phyloP scores from a whole-genome alignment of 495 filamentous ascomycete genomes.

The Gamarada debralockiae region DNA sequence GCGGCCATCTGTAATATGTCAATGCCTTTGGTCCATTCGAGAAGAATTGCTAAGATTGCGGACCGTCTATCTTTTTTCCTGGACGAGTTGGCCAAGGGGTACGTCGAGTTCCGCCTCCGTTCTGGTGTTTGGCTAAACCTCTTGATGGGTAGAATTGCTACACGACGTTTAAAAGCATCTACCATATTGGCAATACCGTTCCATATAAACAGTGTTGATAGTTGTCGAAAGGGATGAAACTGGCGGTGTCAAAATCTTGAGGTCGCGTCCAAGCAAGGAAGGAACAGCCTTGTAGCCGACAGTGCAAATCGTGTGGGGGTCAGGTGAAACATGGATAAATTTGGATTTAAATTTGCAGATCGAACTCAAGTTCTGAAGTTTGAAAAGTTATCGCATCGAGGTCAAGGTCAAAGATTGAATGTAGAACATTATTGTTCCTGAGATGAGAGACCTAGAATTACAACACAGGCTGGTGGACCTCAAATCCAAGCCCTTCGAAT shows the following conservation, averaged over 20 bases:
- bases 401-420: neutral
- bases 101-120: conserved; percentile 27
- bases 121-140: conserved; percentile 4
- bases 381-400: neutral
- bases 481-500: conserved; percentile 7
- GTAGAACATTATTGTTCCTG: conserved; percentile 14
- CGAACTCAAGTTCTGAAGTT: neutral
- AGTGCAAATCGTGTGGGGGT: neutral
- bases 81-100: conserved; percentile 43
- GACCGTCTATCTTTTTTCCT: conserved; percentile 45
- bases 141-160: conserved; percentile 16
- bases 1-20: conserved; percentile 58
- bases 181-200: neutral
- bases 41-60: neutral
- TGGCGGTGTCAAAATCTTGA: neutral
- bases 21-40: neutral
- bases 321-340: neutral
- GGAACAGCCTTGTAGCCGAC: neutral
- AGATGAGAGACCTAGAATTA: conserved; percentile 28
- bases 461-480: conserved; percentile 20
- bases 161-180: conserved; percentile 5
- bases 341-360: neutral
- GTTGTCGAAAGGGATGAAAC: neutral
- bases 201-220: no score
- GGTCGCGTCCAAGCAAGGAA: neutral